Evolutionary conservation across 208 protist genomes (phyloP).

Genomic region (Acanthamoeba royreba): DNA sequence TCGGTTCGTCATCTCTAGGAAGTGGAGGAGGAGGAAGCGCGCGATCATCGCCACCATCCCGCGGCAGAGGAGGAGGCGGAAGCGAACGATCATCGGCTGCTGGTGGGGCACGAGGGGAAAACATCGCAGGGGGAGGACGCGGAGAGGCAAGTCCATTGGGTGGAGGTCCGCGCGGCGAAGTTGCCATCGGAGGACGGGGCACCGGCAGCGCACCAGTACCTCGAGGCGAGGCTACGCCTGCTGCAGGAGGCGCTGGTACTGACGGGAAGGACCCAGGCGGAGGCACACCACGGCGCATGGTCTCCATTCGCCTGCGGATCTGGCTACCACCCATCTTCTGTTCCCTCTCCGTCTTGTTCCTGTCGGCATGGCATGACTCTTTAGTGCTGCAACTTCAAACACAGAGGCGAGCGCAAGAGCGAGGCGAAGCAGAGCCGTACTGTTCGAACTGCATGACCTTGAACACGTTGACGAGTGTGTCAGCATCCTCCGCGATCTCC

Average conservation of each 20-base stretch:
- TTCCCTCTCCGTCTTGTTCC: not conserved
- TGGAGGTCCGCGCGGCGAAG: not conserved
- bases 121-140: not conserved
- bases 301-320: not conserved
- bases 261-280: not conserved
- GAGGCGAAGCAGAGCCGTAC: not conserved
- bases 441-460: conserved; percentile 21
- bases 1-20: too few relatives aligned
- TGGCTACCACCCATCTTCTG: not conserved
- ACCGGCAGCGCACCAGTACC: too few relatives aligned
- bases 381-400: too few relatives aligned
- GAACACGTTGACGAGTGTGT: conserved; percentile 12
- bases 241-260: not conserved
- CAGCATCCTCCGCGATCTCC: conserved; percentile 18
- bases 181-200: not conserved
- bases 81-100: not conserved
- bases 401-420: not conserved
- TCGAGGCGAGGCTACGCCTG: not conserved
- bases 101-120: not conserved
- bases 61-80: too few relatives aligned
- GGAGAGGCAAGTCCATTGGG: too few relatives aligned
- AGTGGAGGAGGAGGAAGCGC: too few relatives aligned
- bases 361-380: not conserved
- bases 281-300: not conserved
- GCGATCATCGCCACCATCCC: too few relatives aligned